These are phyloP conservation scores for Buxus sempervirens DNA, from an alignment of 164 flowering plant species.

Conservation along the genomic window DNA sequence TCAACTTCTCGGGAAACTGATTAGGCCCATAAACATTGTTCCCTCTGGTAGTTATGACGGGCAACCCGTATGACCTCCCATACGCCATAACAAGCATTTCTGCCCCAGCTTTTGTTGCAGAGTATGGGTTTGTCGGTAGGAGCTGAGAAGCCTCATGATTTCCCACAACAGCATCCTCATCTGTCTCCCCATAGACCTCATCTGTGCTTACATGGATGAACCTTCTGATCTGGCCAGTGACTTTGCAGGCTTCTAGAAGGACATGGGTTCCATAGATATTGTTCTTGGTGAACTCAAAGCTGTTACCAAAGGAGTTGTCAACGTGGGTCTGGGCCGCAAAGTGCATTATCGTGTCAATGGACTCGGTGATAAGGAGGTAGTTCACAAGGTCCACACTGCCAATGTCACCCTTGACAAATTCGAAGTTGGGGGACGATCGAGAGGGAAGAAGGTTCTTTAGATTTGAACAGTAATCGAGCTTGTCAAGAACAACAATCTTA, in stretches of 20 bases:
- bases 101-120: slow-evolving; percentile 83
- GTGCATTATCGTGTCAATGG: slow-evolving; percentile 78
- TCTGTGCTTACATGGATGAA: slow-evolving; percentile 82
- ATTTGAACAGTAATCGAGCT: slow-evolving; percentile 74
- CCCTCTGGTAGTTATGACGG: slow-evolving; percentile 74
- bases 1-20: slow-evolving; percentile 73
- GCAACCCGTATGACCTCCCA: slow-evolving; percentile 71
- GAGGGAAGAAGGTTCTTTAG: slow-evolving; percentile 68
- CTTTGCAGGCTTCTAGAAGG: slow-evolving; percentile 77
- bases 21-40: slow-evolving; percentile 82
- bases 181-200: slow-evolving; percentile 83
- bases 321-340: slow-evolving; percentile 85
- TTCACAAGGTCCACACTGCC: slow-evolving; percentile 80
- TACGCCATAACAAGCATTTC: slow-evolving; percentile 90
- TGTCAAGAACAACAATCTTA: slow-evolving; percentile 80
- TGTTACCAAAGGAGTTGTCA: slow-evolving; percentile 78
- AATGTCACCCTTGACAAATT: slow-evolving; percentile 79
- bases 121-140: slow-evolving; percentile 77
- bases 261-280: slow-evolving; percentile 83
- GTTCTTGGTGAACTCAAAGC: slow-evolving; percentile 80
- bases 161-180: slow-evolving; percentile 74
- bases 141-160: slow-evolving; percentile 81
- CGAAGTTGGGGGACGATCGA: slow-evolving; percentile 59
- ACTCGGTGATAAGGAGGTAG: slow-evolving; percentile 67
- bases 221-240: slow-evolving; percentile 68